Conservation (phyloP, 179 eudicot species). For the Amaranthus tricolor region DNA sequence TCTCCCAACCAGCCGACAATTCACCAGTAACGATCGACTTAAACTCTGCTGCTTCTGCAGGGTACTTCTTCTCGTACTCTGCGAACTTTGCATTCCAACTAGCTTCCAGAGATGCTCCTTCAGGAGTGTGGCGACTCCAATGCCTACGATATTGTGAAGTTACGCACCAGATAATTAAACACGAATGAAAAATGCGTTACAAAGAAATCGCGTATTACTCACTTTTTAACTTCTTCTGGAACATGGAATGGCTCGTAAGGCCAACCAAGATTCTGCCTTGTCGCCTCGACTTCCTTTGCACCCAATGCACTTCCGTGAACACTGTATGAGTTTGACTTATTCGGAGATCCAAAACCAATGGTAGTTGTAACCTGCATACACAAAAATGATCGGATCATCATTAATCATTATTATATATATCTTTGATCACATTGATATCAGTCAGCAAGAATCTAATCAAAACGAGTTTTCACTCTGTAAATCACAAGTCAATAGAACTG, state of each 20-base stretch:
- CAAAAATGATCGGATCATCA: not conserved
- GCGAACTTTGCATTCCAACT: constrained; percentile 92
- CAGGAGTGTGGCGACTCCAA: constrained; percentile 91
- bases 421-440: no score
- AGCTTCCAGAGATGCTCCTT: constrained; percentile 88
- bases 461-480: not conserved
- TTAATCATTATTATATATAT: not conserved
- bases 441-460: no score
- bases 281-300: constrained; percentile 94
- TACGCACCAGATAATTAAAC: not conserved
- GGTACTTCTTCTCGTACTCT: constrained; percentile 73
- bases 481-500: not conserved
- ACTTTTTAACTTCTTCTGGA: constrained; percentile 95
- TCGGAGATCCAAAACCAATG: constrained; percentile 95
- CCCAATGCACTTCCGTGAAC: constrained; percentile 96
- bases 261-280: constrained; percentile 96
- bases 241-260: constrained; percentile 70
- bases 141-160: constrained; percentile 44
- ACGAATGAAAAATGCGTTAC: not conserved
- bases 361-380: constrained; percentile 50
- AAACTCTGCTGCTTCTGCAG: constrained; percentile 49
- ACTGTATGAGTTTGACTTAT: constrained; percentile 99
- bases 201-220: constrained; percentile 8
- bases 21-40: constrained; percentile 44
- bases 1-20: constrained; percentile 52